Base-by-base conservation (phyloP, 202 grass and related monocot species). In the Zizania palustris region DNA sequence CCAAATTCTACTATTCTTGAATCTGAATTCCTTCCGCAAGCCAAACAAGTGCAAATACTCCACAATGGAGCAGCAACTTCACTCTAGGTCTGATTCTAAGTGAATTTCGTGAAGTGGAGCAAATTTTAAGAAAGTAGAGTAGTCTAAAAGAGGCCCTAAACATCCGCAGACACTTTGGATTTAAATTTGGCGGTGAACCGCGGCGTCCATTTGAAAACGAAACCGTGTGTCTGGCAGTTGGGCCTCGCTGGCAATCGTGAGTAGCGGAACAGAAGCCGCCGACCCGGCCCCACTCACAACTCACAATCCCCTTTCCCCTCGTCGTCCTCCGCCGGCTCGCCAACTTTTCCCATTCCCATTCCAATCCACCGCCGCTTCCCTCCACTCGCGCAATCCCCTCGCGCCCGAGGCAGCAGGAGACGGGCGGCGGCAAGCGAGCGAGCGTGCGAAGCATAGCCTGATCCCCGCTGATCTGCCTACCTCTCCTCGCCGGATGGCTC, bases 301-400 rank as follows among this genome's bases (percentile, higher is more conserved):
- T 80, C 64, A 48, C 73, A 56, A 73, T 16, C n/a, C 65, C 65
- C 69, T 86, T 93, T 85, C 76, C 93, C 77, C 76, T 78, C 84
- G 80, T 72, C 77, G 53, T 33, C 63, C 5, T 45, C 57, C 72
- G 9, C 36, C 57, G 78, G 80, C 45, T 49, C 56, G 15, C 16
- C 9, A 2, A 64, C 43, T 79, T 74, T 83, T 87, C 53, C 65
- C 20, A 51, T 15, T 33, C 45, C 3, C 11, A 49, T 18, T 43
- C 10, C 10, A 11, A 4, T 3, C 18, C 61, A 41, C 67, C 87
- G 8, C 12, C 38, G 38, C 71, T 89, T 82, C 10, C 64, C 49
- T 20, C 43, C 22, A 45, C 60, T 54, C 58, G 68, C 45, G 78
- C 82, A 71, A 89, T 62, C 19, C 61, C 45, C 5, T 3, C 14